phyloP scores from a whole-genome alignment of 2,329 filamentous ascomycete species.

The Pestalotiopsis sp. region DNA sequence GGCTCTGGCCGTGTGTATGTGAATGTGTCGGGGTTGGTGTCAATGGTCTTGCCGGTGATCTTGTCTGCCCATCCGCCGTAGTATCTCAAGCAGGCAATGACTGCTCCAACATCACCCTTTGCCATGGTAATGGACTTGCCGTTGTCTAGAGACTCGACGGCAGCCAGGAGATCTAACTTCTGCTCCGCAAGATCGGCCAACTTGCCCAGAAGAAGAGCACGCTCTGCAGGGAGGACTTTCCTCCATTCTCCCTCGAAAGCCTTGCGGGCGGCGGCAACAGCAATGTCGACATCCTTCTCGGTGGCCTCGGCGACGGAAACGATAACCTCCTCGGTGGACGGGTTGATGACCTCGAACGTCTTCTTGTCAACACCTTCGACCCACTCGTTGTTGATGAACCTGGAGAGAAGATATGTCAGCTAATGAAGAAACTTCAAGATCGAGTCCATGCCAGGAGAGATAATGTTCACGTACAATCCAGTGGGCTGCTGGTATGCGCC shows the following conservation, averaged over 20 bases:
- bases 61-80: conserved; percentile 93
- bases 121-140: conserved; percentile 80
- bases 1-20: conserved; percentile 83
- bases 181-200: conserved; percentile 80
- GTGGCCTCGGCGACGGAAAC: conserved; percentile 79
- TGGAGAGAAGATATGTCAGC: not conserved
- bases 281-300: conserved; percentile 81
- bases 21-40: conserved; percentile 76
- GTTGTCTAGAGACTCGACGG: conserved; percentile 86
- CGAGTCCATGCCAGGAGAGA: not conserved
- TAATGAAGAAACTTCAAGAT: not conserved
- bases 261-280: conserved; percentile 81
- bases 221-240: conserved; percentile 66
- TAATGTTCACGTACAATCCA: conserved; percentile 52
- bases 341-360: conserved; percentile 92
- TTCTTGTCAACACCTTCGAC: conserved; percentile 81
- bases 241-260: conserved; percentile 78
- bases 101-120: conserved; percentile 70
- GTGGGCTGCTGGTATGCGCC: conserved; percentile 61
- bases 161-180: conserved; percentile 73
- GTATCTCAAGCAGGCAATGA: conserved; percentile 75
- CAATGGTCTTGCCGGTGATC: conserved; percentile 83
- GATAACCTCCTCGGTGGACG: conserved; percentile 81
- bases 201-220: conserved; percentile 69
- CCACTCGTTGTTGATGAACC: conserved; percentile 91